Conservation (phyloP, 345 rosid genomes). For the Euphorbia peplus region DNA sequence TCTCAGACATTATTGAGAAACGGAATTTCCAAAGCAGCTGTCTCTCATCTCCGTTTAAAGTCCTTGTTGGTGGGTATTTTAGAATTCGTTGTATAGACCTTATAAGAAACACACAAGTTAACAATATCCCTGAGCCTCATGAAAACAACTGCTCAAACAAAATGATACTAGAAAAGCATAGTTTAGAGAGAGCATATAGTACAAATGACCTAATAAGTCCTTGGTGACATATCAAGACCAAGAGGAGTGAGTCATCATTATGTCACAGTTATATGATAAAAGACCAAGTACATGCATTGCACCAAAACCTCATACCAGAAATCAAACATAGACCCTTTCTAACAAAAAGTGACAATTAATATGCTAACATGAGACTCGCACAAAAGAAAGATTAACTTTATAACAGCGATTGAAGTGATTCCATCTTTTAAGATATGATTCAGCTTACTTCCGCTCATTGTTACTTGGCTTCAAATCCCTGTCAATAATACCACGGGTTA, state of each 20-base stretch:
- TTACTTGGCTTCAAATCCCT: constrained; percentile 93
- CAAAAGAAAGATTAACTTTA: neutral
- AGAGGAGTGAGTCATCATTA: neutral
- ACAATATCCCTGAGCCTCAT: constrained; percentile 12
- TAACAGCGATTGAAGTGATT: neutral
- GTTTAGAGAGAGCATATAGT: neutral
- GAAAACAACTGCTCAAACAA: constrained; percentile 6
- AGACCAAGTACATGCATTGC: neutral
- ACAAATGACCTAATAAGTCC: constrained; percentile 8
- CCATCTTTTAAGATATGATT: constrained; percentile 6
- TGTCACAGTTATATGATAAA: neutral
- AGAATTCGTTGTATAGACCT: constrained; percentile 85
- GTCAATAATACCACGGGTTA: constrained; percentile 94
- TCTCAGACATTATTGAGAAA: constrained; percentile 89
- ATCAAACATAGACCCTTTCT: neutral
- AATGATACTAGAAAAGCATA: neutral
- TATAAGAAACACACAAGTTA: constrained; percentile 24
- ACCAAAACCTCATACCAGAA: neutral
- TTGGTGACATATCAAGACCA: neutral
- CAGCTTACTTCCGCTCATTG: constrained; percentile 76
- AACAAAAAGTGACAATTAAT: neutral
- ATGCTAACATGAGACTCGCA: neutral
- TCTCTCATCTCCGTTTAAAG: constrained; percentile 92
- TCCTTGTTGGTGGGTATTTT: constrained; percentile 87
- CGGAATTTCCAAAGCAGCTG: constrained; percentile 98